Percentiles rank a stretch among this genome's conserved stretches.
These are phyloP conservation scores for Boletus rufocinnamomeus DNA, from an alignment of 768 basidiomycete genomes.

Conservation along the genomic window DNA sequence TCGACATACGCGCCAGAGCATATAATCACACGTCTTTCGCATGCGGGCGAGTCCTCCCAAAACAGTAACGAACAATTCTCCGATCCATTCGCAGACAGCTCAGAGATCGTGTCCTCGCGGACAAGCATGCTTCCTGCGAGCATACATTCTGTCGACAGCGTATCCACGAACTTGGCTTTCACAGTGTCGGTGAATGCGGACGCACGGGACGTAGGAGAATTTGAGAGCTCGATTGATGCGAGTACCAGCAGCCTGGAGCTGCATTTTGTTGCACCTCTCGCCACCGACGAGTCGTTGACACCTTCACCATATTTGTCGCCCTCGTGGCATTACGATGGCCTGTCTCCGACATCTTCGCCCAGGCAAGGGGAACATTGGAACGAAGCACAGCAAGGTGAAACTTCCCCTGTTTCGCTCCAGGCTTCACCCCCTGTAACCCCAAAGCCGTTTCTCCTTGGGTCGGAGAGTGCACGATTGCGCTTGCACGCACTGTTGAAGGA, in stretches of 20 bases:
- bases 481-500: conserved; percentile 21
- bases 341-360: not conserved
- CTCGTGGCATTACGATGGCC: conserved; percentile 22
- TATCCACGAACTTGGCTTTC: conserved; percentile 11
- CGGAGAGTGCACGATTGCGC: conserved; percentile 12
- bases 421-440: not conserved
- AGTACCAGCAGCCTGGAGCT: conserved; percentile 26
- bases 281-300: not conserved
- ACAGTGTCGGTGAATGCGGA: not conserved
- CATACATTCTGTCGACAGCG: conserved; percentile 7
- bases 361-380: not conserved
- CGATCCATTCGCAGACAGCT: conserved; percentile 22
- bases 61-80: conserved; percentile 11
- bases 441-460: conserved; percentile 10
- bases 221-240: not conserved
- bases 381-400: not conserved
- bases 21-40: not conserved
- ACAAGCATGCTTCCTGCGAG: conserved; percentile 9
- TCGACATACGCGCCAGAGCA: not conserved
- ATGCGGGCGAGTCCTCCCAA: conserved; percentile 12
- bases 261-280: conserved; percentile 16
- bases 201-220: not conserved
- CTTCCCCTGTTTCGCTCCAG: not conserved
- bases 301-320: conserved; percentile 12
- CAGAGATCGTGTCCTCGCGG: conserved; percentile 11